These are phyloP conservation scores for Babesia sp. DNA, from an alignment of 169 alveolate species.

Conservation along the genomic window DNA sequence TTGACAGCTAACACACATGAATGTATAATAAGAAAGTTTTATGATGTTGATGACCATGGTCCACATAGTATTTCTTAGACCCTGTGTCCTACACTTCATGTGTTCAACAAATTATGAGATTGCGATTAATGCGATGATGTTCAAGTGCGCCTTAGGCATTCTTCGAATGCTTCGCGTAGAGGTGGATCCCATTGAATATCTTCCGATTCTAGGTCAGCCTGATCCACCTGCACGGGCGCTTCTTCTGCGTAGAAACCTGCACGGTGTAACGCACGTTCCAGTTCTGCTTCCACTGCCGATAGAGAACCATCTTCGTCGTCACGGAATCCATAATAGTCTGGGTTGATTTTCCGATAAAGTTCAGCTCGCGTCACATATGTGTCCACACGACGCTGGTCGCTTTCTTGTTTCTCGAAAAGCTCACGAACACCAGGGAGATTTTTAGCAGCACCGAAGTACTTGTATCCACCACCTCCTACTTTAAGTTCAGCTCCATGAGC, in stretches of 20 bases:
- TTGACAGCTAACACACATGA: neutral
- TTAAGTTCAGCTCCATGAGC: slow-evolving; percentile 75
- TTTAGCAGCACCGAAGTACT: slow-evolving; percentile 94
- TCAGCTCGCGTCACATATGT: slow-evolving; percentile 59
- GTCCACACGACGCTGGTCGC: slow-evolving; percentile 23
- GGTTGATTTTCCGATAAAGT: slow-evolving; percentile 45
- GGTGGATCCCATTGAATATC: slow-evolving; percentile 15
- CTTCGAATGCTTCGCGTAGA: slow-evolving; percentile 1
- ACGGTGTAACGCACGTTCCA: slow-evolving; percentile 25
- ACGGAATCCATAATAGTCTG: slow-evolving; percentile 62
- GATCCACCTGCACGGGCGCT: neutral
- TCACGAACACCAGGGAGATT: slow-evolving; percentile 92
- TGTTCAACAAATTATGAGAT: no score
- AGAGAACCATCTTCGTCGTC: slow-evolving; percentile 40
- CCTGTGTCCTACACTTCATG: no score
- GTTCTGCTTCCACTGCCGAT: slow-evolving; percentile 25
- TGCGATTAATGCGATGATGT: no score
- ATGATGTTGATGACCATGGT: no score
- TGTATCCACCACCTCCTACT: slow-evolving; percentile 86
- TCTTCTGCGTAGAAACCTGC: neutral
- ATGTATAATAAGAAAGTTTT: no score
- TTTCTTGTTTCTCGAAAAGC: slow-evolving; percentile 81
- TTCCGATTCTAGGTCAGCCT: slow-evolving; percentile 4
- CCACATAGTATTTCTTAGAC: no score
- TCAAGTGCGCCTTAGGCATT: no score